Percentiles rank a stretch among this genome's conserved stretches.
Evolutionary conservation across 257 asterid species (phyloP).

Genomic region (Solanum tarapatanum): DNA sequence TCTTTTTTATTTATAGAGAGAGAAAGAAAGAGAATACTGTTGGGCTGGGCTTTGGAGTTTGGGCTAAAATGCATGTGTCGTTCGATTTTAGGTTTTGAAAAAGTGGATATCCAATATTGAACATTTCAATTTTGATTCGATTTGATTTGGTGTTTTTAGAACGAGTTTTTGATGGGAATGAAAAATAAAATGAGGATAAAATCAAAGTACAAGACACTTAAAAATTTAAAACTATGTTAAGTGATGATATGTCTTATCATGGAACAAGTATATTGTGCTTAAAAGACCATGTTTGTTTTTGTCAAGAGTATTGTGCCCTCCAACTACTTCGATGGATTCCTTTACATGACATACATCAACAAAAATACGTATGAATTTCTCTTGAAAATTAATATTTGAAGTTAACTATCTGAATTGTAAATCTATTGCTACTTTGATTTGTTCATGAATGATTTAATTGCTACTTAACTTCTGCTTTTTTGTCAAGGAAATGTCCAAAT

Average conservation of each 20-base stretch:
- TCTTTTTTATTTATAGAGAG: not conserved
- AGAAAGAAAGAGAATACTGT: not conserved
- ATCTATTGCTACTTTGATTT: accelerated
- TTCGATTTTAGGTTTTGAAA: too few species aligned
- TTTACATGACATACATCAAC: not conserved
- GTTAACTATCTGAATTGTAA: not conserved
- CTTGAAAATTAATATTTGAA: too few species aligned
- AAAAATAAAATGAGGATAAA: too few species aligned
- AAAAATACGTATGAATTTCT: too few species aligned
- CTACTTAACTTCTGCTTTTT: too few species aligned
- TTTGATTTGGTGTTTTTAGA: too few species aligned
- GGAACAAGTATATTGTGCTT: not conserved
- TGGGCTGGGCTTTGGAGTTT: not conserved
- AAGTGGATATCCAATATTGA: not conserved
- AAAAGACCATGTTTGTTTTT: too few species aligned
- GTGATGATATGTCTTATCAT: not conserved
- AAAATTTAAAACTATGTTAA: too few species aligned
- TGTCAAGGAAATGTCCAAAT: not conserved
- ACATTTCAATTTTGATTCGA: too few species aligned
- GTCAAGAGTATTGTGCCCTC: not conserved
- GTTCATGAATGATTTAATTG: not conserved
- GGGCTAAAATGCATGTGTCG: not conserved
- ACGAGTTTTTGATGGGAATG: not conserved
- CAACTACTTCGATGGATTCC: accelerated
- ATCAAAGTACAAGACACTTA: too few species aligned